These are phyloP conservation scores for Cordia subcordata DNA, from an alignment of 257 asterid genomes.

Conservation along the genomic window DNA sequence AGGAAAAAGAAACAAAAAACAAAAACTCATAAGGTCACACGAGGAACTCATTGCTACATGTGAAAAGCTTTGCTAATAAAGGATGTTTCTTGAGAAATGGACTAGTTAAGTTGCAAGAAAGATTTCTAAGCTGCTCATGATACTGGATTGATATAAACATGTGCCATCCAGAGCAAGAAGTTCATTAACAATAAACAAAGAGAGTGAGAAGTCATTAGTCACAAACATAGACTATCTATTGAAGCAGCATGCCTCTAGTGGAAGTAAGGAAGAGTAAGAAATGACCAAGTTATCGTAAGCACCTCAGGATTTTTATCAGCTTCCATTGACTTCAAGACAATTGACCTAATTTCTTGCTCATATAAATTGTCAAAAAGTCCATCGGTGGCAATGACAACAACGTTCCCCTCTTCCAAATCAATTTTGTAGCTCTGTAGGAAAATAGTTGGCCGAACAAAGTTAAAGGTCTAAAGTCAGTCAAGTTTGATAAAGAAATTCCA, in stretches of 20 bases:
- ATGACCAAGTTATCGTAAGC: not conserved
- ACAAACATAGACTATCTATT: no score
- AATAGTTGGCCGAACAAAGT: not conserved
- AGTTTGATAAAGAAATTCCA: not conserved
- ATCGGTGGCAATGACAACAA: slow-evolving; percentile 62
- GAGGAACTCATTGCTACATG: not conserved
- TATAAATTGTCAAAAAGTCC: slow-evolving; percentile 84
- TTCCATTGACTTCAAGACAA: slow-evolving; percentile 45
- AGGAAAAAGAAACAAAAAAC: no score
- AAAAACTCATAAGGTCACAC: not conserved
- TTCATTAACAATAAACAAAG: no score
- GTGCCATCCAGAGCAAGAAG: no score
- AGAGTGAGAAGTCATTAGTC: no score
- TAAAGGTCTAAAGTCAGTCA: not conserved
- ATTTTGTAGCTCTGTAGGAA: slow-evolving; percentile 50
- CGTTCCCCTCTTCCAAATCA: slow-evolving; percentile 65
- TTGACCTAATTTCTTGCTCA: slow-evolving; percentile 55
- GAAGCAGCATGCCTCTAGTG: no score
- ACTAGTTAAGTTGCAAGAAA: no score
- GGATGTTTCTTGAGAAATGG: no score
- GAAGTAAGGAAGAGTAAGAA: not conserved
- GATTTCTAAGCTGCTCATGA: no score
- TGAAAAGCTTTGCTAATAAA: no score
- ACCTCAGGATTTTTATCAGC: slow-evolving; percentile 53
- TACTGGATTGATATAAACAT: no score